Evolutionary conservation across 2,329 filamentous ascomycete species (phyloP).

Genomic region (Pezicula radicicola): DNA sequence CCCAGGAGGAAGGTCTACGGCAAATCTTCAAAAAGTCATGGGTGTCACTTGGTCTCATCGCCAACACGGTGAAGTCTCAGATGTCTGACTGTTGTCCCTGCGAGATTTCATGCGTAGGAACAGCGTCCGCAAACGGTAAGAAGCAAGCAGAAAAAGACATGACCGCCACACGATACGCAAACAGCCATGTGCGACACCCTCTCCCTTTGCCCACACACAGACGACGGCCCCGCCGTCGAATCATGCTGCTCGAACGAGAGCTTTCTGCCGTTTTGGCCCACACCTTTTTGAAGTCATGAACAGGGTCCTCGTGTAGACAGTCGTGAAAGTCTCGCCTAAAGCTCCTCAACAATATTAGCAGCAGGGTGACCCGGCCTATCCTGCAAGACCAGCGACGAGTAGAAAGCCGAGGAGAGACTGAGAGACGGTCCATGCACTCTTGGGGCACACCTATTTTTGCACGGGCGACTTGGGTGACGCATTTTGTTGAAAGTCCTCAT

Average conservation of each 20-base stretch:
- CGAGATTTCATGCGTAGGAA: slow-evolving; percentile 14
- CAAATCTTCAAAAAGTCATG: slow-evolving; percentile 8
- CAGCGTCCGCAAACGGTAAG: slow-evolving; percentile 4
- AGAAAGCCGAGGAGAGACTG: neutral
- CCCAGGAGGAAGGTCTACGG: slow-evolving; percentile 16
- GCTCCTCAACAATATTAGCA: neutral
- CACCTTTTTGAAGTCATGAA: neutral
- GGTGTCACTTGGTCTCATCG: slow-evolving; percentile 20
- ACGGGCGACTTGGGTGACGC: slow-evolving; percentile 3
- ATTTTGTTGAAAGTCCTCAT: neutral
- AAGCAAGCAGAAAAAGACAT: slow-evolving; percentile 4
- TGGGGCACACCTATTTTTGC: slow-evolving; percentile 10
- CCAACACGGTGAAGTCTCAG: slow-evolving; percentile 14
- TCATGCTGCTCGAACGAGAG: neutral
- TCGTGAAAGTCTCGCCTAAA: neutral
- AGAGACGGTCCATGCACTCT: neutral
- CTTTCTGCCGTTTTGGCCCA: too few relatives aligned
- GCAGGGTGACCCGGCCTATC: slow-evolving; percentile 1
- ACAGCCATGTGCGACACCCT: slow-evolving; percentile 11
- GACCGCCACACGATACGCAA: slow-evolving; percentile 17
- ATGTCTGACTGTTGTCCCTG: slow-evolving; percentile 13
- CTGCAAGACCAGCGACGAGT: neutral
- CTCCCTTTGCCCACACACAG: slow-evolving; percentile 12
- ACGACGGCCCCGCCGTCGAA: slow-evolving; percentile 4
- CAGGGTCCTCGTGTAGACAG: neutral